Conservation (phyloP, 2,329 filamentous ascomycete species). For the Beauveria sp. region DNA sequence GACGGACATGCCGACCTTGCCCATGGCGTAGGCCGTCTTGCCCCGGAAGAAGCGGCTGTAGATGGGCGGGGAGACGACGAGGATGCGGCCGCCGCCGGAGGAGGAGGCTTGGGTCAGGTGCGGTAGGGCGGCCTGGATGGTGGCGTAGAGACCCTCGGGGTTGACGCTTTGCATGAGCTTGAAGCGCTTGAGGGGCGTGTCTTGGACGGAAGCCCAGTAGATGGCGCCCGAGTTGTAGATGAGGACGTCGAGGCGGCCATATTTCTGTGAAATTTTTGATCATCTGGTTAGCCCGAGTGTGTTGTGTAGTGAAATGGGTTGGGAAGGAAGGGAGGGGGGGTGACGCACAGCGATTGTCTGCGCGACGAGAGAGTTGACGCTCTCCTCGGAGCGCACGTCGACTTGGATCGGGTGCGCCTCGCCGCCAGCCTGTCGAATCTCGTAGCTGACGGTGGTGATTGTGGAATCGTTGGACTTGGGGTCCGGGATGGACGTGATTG, state of each 20-base stretch:
- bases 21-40: slow-evolving; percentile 76
- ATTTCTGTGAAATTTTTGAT: slow-evolving; percentile 28
- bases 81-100: slow-evolving; percentile 51
- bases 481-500: slow-evolving; percentile 60
- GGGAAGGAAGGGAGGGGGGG: background rate
- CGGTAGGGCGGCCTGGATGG: slow-evolving; percentile 61
- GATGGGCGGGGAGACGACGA: slow-evolving; percentile 78
- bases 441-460: slow-evolving; percentile 70
- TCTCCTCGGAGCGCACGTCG: slow-evolving; percentile 59
- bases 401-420: slow-evolving; percentile 59
- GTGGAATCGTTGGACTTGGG: slow-evolving; percentile 70
- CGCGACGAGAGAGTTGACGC: slow-evolving; percentile 52
- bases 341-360: slow-evolving; percentile 38
- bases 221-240: slow-evolving; percentile 82
- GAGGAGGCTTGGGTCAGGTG: slow-evolving; percentile 38
- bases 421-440: slow-evolving; percentile 60
- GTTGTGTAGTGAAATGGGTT: too few species aligned
- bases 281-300: background rate
- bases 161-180: slow-evolving; percentile 71
- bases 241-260: slow-evolving; percentile 62
- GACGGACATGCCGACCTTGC: slow-evolving; percentile 76
- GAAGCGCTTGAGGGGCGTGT: slow-evolving; percentile 69
- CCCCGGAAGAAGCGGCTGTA: slow-evolving; percentile 80
- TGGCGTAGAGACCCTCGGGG: slow-evolving; percentile 66
- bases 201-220: slow-evolving; percentile 70